A percentile compares a stretch with the other conserved stretches of the same genome.
phyloP scores from a whole-genome alignment of 2,329 filamentous ascomycete species.

The Triangularia setosa region DNA sequence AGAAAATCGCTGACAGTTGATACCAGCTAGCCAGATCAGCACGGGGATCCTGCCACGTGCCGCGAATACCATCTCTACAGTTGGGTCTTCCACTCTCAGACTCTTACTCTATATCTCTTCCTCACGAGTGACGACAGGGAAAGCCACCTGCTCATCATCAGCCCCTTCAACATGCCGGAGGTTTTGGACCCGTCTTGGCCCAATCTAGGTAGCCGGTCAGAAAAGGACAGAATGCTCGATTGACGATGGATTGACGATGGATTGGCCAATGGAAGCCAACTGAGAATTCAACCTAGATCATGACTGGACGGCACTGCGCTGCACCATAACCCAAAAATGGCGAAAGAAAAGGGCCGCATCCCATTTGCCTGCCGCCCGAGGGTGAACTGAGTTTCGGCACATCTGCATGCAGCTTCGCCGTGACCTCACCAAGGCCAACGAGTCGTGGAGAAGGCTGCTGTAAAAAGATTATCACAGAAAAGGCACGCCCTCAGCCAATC shows the following conservation, averaged over 20 bases:
- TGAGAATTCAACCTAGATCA: not conserved
- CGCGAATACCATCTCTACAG: not conserved
- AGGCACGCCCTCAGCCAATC: slow-evolving; percentile 35
- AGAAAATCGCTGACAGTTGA: not conserved
- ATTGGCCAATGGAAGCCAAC: slow-evolving; percentile 12
- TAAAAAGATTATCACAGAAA: slow-evolving; percentile 41
- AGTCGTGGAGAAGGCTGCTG: slow-evolving; percentile 23
- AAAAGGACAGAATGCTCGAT: not conserved
- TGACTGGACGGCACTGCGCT: not conserved
- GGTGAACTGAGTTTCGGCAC: slow-evolving; percentile 1
- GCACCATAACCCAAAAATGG: slow-evolving; percentile 19
- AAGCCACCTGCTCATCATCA: not conserved
- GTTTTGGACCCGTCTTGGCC: slow-evolving; percentile 10
- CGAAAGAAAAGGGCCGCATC: not conserved
- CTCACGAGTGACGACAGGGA: not conserved
- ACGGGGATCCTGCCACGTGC: not conserved
- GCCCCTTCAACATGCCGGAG: not conserved
- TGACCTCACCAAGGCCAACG: slow-evolving; percentile 1
- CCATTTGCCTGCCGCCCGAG: slow-evolving; percentile 2
- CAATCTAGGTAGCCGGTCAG: slow-evolving; percentile 5
- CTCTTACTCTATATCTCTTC: not conserved
- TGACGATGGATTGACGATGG: slow-evolving; percentile 1
- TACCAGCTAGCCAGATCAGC: not conserved
- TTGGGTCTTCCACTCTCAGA: not conserved
- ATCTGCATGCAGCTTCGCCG: slow-evolving; percentile 5